Conservation (phyloP, 2,329 filamentous ascomycete species). For the Neofusicoccum cordaticola region DNA sequence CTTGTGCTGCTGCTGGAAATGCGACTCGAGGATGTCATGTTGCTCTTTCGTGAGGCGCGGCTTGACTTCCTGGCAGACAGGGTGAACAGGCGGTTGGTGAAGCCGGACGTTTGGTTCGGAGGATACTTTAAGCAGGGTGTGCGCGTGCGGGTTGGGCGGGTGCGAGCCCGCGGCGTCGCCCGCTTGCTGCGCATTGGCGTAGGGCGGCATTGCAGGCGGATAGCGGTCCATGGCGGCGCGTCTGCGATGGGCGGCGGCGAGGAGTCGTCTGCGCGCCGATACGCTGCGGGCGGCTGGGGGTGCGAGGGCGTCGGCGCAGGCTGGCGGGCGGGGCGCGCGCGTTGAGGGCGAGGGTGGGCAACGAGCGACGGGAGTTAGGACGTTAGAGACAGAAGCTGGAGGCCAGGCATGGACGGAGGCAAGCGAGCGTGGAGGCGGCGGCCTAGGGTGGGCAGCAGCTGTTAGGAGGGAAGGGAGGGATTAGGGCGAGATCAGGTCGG, state of each 20-base stretch:
- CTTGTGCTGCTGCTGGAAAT: conserved; percentile 49
- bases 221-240: conserved; percentile 11
- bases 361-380: conserved; percentile 15
- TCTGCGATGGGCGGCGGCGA: neutral
- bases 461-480: conserved; percentile 12
- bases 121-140: conserved; percentile 16
- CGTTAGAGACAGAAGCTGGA: conserved; percentile 16
- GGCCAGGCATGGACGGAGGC: conserved; percentile 9
- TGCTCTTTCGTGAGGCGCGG: conserved; percentile 53
- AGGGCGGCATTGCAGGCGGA: conserved; percentile 8
- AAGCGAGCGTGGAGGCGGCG: conserved; percentile 13
- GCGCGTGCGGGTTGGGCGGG: conserved; percentile 11
- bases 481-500: conserved; percentile 9
- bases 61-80: conserved; percentile 42
- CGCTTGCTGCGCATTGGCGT: conserved; percentile 4
- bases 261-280: neutral
- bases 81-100: conserved; percentile 8
- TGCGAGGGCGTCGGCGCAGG: neutral
- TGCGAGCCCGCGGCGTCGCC: conserved; percentile 3
- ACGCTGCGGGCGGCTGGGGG: neutral
- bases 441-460: neutral
- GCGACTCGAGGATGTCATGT: conserved; percentile 50
- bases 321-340: neutral
- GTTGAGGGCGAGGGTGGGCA: neutral
- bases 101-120: conserved; percentile 17